Evolutionary conservation across 1,284 basidiomycete species (phyloP).

Genomic region (Heimioporus retisporus): DNA sequence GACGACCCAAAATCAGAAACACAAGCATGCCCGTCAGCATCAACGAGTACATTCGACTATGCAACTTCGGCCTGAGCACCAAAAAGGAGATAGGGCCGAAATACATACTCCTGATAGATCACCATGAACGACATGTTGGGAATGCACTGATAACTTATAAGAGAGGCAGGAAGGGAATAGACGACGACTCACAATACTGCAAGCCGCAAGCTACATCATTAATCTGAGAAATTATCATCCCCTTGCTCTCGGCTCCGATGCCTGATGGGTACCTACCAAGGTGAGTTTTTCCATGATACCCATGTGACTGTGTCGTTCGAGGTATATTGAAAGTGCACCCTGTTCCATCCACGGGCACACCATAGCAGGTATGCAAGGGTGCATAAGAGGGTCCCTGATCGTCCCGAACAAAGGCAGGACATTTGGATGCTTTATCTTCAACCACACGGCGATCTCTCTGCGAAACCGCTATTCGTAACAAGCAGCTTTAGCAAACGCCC

Average conservation of each 20-base stretch:
- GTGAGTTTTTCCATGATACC: not conserved
- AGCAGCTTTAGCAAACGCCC: not conserved
- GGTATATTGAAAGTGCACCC: conserved; percentile 4
- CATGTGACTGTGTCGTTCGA: not conserved
- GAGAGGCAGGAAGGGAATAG: not conserved
- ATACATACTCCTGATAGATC: conserved; percentile 10
- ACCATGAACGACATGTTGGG: conserved; percentile 4
- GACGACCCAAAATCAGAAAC: conserved; percentile 6
- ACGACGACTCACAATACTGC: conserved; percentile 1
- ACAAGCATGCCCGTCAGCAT: conserved; percentile 1
- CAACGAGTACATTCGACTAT: conserved; percentile 5
- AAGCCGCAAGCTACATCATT: conserved; percentile 1
- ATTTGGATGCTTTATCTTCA: not conserved
- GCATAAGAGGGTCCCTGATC: not conserved
- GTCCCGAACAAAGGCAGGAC: conserved; percentile 4
- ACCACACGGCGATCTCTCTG: not conserved
- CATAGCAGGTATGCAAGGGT: conserved; percentile 6
- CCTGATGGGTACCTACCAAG: not conserved
- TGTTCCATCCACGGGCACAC: conserved; percentile 10
- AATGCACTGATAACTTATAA: not conserved
- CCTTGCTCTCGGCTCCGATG: too few species aligned
- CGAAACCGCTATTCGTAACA: not conserved
- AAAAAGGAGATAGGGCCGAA: not conserved
- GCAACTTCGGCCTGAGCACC: not conserved
- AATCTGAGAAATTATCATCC: not conserved